These are phyloP conservation scores for Pestalotiopsis sp. DNA, from an alignment of 2,329 filamentous ascomycete species.

Conservation along the genomic window DNA sequence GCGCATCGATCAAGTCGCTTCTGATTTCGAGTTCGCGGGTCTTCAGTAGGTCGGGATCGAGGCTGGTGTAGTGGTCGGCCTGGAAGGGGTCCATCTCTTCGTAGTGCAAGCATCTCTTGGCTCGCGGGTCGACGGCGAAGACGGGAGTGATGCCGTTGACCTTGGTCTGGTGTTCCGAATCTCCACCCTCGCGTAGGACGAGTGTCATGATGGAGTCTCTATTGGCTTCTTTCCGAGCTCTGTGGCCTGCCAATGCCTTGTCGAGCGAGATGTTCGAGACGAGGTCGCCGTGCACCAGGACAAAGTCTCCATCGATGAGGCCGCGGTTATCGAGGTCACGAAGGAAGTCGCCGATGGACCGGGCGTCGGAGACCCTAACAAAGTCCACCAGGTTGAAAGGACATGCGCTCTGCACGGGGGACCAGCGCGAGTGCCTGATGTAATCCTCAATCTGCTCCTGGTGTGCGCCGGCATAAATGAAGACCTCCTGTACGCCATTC, in stretches of 20 bases:
- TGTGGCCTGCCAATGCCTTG: constrained; percentile 75
- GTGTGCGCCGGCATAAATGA: constrained; percentile 88
- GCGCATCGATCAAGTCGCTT: constrained; percentile 87
- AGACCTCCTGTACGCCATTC: constrained; percentile 93
- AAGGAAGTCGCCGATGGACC: constrained; percentile 91
- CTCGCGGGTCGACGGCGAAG: constrained; percentile 83
- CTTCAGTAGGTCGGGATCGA: constrained; percentile 81
- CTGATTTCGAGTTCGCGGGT: constrained; percentile 78
- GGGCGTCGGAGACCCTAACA: constrained; percentile 80
- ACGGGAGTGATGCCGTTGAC: constrained; percentile 75
- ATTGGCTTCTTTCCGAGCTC: constrained; percentile 77
- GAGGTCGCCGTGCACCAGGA: constrained; percentile 90
- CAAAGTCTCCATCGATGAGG: constrained; percentile 86
- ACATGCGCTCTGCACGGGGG: constrained; percentile 55
- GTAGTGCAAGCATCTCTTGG: constrained; percentile 86
- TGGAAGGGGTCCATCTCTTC: constrained; percentile 81
- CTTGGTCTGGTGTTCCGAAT: constrained; percentile 74
- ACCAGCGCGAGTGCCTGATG: constrained; percentile 76
- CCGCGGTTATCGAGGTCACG: constrained; percentile 88
- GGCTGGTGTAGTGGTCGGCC: constrained; percentile 65
- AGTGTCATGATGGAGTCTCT: constrained; percentile 99
- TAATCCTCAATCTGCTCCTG: constrained; percentile 87
- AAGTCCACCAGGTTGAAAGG: constrained; percentile 83
- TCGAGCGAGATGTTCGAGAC: constrained; percentile 90
- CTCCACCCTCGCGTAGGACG: constrained; percentile 79